Conservation (phyloP, 2,329 filamentous ascomycete genomes). For the Incumbomyces lentus region DNA sequence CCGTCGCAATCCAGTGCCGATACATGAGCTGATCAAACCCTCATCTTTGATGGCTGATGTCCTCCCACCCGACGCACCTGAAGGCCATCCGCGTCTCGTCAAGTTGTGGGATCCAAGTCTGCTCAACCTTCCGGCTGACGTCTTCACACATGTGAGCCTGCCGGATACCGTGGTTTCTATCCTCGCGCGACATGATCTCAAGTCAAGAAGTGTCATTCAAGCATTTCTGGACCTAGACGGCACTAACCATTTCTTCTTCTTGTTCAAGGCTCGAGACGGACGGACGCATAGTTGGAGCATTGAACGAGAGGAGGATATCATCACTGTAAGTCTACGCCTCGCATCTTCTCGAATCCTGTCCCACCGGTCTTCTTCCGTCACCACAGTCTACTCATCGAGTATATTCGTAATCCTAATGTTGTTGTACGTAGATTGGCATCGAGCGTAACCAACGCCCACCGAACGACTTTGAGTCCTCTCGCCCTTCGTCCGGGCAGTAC, state of each 20-base stretch:
- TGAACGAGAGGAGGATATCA: constrained; percentile 3
- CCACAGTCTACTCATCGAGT: too few species aligned
- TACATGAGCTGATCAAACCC: not conserved
- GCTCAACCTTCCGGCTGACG: not conserved
- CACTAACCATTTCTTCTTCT: constrained; percentile 4
- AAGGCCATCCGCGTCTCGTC: constrained; percentile 2
- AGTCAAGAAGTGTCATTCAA: not conserved
- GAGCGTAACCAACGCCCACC: not conserved
- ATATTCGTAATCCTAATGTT: too few species aligned
- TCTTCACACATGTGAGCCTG: constrained; percentile 1
- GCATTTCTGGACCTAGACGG: constrained; percentile 3
- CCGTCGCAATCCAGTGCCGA: not conserved
- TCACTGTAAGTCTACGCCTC: constrained; percentile 1
- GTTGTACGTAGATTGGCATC: not conserved
- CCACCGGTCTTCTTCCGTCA: not conserved
- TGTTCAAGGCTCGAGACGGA: constrained; percentile 5
- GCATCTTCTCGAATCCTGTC: not conserved
- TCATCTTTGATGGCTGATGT: not conserved
- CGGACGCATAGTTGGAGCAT: constrained; percentile 3
- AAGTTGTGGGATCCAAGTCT: constrained; percentile 1
- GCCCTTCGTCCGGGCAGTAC: constrained; percentile 2
- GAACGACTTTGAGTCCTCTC: not conserved
- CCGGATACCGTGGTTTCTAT: constrained; percentile 6
- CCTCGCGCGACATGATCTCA: constrained; percentile 1
- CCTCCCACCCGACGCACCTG: not conserved